Evolutionary conservation across 768 basidiomycete genomes (phyloP), one percentile per base, ranked within the genome.

Genomic region (Omphalotus guepiniiformis): DNA sequence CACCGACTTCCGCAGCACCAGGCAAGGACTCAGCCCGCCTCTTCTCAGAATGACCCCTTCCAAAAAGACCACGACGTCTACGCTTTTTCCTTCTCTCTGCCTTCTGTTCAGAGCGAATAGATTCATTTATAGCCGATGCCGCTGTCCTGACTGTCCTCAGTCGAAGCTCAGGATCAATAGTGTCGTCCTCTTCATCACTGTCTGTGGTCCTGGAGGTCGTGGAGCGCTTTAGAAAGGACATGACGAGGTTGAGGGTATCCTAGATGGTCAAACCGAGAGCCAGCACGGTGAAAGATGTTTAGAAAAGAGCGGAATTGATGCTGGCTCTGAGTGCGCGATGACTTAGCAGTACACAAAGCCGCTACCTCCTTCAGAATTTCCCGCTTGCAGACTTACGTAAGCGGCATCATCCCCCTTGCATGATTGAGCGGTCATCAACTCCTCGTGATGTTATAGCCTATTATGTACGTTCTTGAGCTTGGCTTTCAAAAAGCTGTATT

Each of bases 81-180:
- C 61, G 68, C 52, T 74, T 67, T 65, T 76, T 78, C 57, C 84
- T 70, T 53, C 78, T 68, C 61, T 82, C 74, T 12, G 79, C 79
- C 37, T 83, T 76, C 53, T 79, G 74, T 62, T 97, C 94, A 27
- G 85, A 79, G 48, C 79, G 82, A 42, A 89, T 83, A 6, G 88
- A 88, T 64, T 93, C 90, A 52, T 89, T 86, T 55, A 96, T 83
- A 30, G 89, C 90, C 15, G 88, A 91, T 2, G 88, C 86, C 15
- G 94, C 94, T 1, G 94, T 96, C 57, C 86, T 85, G n/a, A 93
- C 90, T 1, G 92, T 94, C 43, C 90, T 82, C 40, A 97, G 74
- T 30, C 93, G 84, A 11, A 93, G 76, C 59, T 92, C 82, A 16
- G 87, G 86, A 72, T 97, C 93, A 55, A 90, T 83, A 46, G 65